Evolutionary conservation across 768 basidiomycete species (phyloP).

Genomic region (Kwoniella europaea): DNA sequence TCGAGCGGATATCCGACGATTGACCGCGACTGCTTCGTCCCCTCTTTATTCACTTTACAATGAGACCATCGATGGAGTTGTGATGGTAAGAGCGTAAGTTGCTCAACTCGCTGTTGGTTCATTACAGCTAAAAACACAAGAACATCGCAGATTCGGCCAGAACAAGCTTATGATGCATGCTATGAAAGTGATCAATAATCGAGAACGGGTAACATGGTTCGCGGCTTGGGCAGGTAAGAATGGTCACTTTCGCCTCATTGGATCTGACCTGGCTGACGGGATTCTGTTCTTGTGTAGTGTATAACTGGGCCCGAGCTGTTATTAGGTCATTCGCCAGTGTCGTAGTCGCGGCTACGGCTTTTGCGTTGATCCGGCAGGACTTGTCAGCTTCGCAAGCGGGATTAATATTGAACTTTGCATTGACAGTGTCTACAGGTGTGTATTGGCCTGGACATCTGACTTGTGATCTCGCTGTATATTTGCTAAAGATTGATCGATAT

Average conservation of each 20-base stretch:
- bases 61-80: conserved; percentile 48
- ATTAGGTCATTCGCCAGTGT: conserved; percentile 39
- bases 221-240: conserved; percentile 37
- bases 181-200: conserved; percentile 37
- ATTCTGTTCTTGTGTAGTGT: conserved; percentile 26
- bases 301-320: conserved; percentile 41
- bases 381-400: conserved; percentile 46
- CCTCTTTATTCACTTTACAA: conserved; percentile 48
- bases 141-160: conserved; percentile 39
- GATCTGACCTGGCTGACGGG: neutral
- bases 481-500: conserved; percentile 3
- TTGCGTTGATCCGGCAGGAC: conserved; percentile 42
- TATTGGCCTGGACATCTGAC: neutral
- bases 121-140: no score
- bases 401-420: conserved; percentile 51
- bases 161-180: conserved; percentile 27
- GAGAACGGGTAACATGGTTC: conserved; percentile 37
- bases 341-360: conserved; percentile 47
- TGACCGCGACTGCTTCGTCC: conserved; percentile 32
- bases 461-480: neutral
- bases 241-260: neutral
- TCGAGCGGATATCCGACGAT: conserved; percentile 45
- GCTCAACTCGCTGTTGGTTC: no score
- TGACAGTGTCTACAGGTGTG: conserved; percentile 39
- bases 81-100: conserved; percentile 50